Evolutionary conservation across 495 filamentous ascomycete genomes (phyloP).

Genomic region (Hypoxylon perforatum): DNA sequence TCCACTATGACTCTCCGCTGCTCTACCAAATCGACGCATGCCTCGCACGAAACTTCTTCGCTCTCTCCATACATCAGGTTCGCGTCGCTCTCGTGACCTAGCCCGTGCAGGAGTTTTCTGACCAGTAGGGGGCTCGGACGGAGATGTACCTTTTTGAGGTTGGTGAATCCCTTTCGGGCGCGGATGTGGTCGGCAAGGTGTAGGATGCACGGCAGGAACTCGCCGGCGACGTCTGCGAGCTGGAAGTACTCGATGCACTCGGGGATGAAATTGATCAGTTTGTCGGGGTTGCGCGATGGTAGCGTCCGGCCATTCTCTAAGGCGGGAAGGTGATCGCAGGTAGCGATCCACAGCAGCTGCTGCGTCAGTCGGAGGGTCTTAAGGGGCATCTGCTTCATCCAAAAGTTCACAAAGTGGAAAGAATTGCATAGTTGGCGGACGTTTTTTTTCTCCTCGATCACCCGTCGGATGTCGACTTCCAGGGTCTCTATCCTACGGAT

Average conservation of each 20-base stretch:
- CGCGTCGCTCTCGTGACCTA: background rate
- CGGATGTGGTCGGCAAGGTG: background rate
- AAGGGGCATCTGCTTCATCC: background rate
- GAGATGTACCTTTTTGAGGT: constrained; percentile 8
- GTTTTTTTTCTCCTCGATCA: too few species aligned
- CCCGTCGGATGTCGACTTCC: too few species aligned
- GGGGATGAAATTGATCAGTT: background rate
- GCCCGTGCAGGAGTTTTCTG: background rate
- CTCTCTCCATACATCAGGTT: background rate
- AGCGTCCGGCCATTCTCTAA: background rate
- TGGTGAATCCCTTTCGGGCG: background rate
- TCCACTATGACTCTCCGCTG: background rate
- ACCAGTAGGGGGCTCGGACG: constrained; percentile 2
- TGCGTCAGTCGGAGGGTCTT: constrained; percentile 5
- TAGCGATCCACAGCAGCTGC: constrained; percentile 12
- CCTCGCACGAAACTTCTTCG: background rate
- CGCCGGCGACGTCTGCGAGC: constrained; percentile 11
- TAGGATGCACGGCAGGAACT: constrained; percentile 3
- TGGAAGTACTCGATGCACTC: constrained; percentile 4
- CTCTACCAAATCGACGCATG: background rate
- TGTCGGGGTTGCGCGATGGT: background rate
- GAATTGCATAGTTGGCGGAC: too few species aligned
- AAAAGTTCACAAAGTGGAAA: too few species aligned
- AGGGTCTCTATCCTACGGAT: background rate
- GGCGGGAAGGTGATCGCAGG: background rate